Base-by-base conservation (phyloP, 1,284 basidiomycete species). In the Apiotrichum porosum region DNA sequence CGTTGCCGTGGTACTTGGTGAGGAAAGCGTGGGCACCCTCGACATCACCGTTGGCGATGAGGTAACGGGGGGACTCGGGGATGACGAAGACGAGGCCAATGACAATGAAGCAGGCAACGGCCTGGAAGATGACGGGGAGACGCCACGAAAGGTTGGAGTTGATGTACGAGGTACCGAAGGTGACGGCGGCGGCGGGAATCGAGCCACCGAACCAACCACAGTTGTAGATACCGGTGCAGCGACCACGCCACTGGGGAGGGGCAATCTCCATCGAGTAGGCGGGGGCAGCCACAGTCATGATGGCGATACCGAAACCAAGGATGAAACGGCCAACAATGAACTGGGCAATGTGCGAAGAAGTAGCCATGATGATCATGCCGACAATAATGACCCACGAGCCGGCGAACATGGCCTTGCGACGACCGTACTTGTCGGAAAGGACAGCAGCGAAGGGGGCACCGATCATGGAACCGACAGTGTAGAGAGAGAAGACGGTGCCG, bases 221-320 rank as follows among this genome's bases (percentile, higher is more conserved):
- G 47, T 78, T 79, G 49, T 49, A 57, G 38, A 53, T 32, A 48
- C 78, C 80, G 19, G 80, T 80, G 58, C 80, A 69, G 22, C 79
- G 75, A 44, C 81, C 81, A 57, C 81, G 75, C 81, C 81, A 83
- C 66, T 82, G 80, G 15, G 81, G 81, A 32, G 81, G 81, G 10
- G 80, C 77, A 69, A 83, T 79, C 60, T 82, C 77, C 43, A 75
- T 71, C 22, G 70, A 73, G 62, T 77, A 78, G 9, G 74, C 69
- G 6, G 79, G 79, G 9, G 79, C 79, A 17, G 78, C 74, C 12
- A 77, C 73, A 38, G 77, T 57, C 62, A 49, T 78, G 39, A 71
- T 59, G 1, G 69, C 64, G 22, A 73, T 66, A 5, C 67, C 73
- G 28, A 59, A 40, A 3, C 75, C 76, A 19, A 77, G 63, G 6